Percentiles rank a stretch among this genome's conserved stretches.
These are phyloP conservation scores for Rhazya stricta DNA, from an alignment of 257 asterid species.

Conservation along the genomic window DNA sequence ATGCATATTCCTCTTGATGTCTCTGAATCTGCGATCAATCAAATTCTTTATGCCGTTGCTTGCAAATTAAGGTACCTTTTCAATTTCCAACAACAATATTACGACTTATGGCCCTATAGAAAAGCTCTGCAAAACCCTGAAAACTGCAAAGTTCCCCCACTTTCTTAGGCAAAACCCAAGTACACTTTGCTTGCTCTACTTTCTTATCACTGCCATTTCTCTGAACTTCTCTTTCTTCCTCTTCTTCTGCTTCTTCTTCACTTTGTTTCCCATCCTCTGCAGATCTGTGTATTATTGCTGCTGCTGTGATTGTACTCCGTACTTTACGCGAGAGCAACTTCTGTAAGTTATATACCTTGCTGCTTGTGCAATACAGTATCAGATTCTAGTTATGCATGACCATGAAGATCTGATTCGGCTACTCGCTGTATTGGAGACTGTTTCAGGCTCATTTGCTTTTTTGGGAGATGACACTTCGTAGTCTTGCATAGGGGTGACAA, in stretches of 20 bases:
- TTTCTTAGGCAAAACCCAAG: slow-evolving; percentile 22
- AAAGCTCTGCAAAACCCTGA: not conserved
- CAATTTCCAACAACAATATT: slow-evolving; percentile 18
- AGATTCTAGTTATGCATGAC: slow-evolving; percentile 7
- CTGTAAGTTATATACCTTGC: not conserved
- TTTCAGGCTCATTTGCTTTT: too few species aligned
- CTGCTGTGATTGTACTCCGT: slow-evolving; percentile 16
- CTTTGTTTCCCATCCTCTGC: slow-evolving; percentile 7
- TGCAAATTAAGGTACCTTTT: slow-evolving; percentile 11
- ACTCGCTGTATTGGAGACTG: too few species aligned
- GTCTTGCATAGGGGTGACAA: too few species aligned
- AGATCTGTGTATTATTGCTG: slow-evolving; percentile 2
- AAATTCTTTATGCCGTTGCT: slow-evolving; percentile 19
- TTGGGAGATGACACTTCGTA: too few species aligned
- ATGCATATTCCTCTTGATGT: slow-evolving; percentile 24
- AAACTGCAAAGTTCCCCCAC: slow-evolving; percentile 19
- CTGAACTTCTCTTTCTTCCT: not conserved
- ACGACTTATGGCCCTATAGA: not conserved
- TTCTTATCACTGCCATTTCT: slow-evolving; percentile 18
- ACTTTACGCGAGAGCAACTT: slow-evolving; percentile 19
- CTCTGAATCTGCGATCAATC: slow-evolving; percentile 17
- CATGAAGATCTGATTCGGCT: too few species aligned
- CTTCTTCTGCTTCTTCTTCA: too few species aligned
- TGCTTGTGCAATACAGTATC: not conserved
- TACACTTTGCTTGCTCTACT: slow-evolving; percentile 14